These are phyloP conservation scores for Clavulina sp. DNA, from an alignment of 768 basidiomycete genomes.

Conservation along the genomic window DNA sequence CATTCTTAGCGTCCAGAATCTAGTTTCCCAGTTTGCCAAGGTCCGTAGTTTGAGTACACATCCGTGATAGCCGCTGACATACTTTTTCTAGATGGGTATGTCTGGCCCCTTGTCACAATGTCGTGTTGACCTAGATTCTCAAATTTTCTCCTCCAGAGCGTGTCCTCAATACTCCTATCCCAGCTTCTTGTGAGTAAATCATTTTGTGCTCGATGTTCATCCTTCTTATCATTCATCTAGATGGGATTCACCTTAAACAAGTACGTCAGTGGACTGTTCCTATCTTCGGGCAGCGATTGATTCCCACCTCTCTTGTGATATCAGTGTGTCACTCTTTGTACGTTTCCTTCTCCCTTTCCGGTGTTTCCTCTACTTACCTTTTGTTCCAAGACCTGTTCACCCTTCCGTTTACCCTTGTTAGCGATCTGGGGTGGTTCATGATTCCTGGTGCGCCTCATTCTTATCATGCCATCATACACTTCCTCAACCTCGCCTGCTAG, in stretches of 20 bases:
- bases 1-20: constrained; percentile 41
- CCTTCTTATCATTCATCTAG: constrained; percentile 20
- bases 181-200: constrained; percentile 40
- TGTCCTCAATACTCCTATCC: constrained; percentile 77
- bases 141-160: too few relatives aligned
- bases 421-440: constrained; percentile 63
- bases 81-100: not conserved
- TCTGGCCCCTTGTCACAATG: constrained; percentile 6
- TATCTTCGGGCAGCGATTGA: not conserved
- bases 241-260: constrained; percentile 87
- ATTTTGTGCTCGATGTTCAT: not conserved
- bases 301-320: not conserved
- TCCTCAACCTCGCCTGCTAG: constrained; percentile 2
- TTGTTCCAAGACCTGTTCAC: constrained; percentile 82
- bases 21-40: constrained; percentile 64
- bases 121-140: constrained; percentile 31
- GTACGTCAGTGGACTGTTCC: not conserved
- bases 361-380: constrained; percentile 30
- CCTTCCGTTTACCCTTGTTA: constrained; percentile 71
- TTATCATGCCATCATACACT: not conserved
- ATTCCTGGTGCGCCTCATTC: constrained; percentile 56
- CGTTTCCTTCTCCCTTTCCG: not conserved
- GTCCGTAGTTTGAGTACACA: too few relatives aligned
- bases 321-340: not conserved
- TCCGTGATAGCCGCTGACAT: constrained; percentile 5